A percentile compares a stretch with the other conserved stretches of the same genome.
Conservation (phyloP, 148 eudicot genomes). For the Camellia sinensis region DNA sequence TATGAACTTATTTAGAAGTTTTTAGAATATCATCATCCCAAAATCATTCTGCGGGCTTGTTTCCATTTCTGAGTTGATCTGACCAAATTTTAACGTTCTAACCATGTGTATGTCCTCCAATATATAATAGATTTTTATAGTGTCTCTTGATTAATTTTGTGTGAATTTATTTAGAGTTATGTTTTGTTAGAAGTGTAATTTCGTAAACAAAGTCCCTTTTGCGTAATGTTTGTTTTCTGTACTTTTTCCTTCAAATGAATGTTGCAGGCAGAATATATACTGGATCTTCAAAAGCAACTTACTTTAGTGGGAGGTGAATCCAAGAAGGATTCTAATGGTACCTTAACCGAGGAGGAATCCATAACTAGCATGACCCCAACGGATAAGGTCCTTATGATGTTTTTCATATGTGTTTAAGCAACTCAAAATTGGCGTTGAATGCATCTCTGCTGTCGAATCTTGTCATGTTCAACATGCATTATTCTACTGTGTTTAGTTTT, state of each 20-base stretch:
- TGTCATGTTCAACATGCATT: neutral
- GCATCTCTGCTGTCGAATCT: neutral
- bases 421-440: neutral
- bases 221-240: too few relatives aligned
- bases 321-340: constrained; percentile 44
- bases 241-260: too few relatives aligned
- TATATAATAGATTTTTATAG: neutral
- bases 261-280: too few relatives aligned
- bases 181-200: too few relatives aligned
- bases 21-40: neutral
- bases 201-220: too few relatives aligned
- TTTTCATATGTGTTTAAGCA: neutral
- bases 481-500: neutral
- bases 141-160: too few relatives aligned
- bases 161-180: constrained; percentile 18
- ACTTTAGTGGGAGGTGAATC: constrained; percentile 31
- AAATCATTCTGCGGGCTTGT: neutral
- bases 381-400: constrained; percentile 57
- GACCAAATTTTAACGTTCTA: neutral
- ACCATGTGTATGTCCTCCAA: neutral
- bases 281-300: too few relatives aligned
- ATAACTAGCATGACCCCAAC: constrained; percentile 55
- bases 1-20: neutral
- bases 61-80: neutral
- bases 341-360: constrained; percentile 51